Evolutionary conservation across 2,329 filamentous ascomycete species (phyloP), one percentile per base, ranked within the genome.

Genomic region (Cryphonectria nitschkei): DNA sequence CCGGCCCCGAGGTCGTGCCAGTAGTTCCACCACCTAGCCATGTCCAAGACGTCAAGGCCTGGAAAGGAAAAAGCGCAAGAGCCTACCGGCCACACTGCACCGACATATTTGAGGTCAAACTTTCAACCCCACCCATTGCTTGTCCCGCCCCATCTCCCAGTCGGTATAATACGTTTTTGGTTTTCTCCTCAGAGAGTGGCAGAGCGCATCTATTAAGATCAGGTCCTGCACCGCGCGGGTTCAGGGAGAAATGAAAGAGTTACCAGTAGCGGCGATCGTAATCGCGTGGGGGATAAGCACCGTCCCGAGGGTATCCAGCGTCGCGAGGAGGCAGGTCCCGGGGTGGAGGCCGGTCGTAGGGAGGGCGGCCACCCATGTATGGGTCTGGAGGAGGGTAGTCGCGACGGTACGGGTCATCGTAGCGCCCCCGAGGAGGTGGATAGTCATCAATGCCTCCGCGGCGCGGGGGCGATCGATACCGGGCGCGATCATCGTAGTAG

Each of bases 401-500:
- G 74, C 90, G 85, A 75, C 89, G 87, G 82, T 95, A 96, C 41
- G 92, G 91, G 76, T 96, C 93, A 71, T 94, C 92, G 77, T 92
- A 93, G 71, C 92, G 84, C 75, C 87, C 86, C 73, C 92, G 86
- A 69, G 87, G 89, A 68, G 90, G 89, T 76, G 83, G 83, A 72
- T 97, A 96, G 78, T 97, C 94, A 73, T 95, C 92, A 74, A 92
- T 85, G 61, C 92, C 90, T 32, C 87, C 86, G 74, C 92, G 91
- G 75, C 92, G 91, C 61, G 92, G 92, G 73, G 94, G 93, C 70
- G 93, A 94, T 70, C 93, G 91, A 78, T 95, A 94, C 65, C 91
- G 89, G 76, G 92, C 90, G 78, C 92, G 62, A 74, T 95, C 93
- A 63, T 93, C 91, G 82, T 98, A 97, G 82, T 97, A 97, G 72